Conservation (phyloP, 305 asterid genomes). For the Vinca major region DNA sequence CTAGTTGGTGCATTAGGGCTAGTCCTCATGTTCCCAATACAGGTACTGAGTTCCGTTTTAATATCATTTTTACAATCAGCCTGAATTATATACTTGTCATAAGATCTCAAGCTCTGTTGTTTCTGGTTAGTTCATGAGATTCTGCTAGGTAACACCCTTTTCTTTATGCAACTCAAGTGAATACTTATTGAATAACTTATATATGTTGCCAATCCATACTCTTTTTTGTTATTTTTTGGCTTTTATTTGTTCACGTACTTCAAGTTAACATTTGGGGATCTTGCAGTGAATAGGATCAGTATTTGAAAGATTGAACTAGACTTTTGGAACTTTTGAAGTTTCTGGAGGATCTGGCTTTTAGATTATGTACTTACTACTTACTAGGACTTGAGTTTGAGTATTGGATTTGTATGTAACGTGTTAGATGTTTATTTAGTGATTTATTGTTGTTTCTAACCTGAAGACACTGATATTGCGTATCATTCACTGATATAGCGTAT, state of each 20-base stretch:
- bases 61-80: neutral
- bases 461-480: too few relatives aligned
- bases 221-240: neutral
- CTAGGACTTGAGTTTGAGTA: neutral
- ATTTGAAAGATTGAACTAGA: neutral
- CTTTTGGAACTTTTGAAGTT: neutral
- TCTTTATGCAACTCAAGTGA: neutral
- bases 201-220: neutral
- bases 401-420: neutral
- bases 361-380: neutral
- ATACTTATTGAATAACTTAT: neutral
- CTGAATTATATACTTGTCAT: neutral
- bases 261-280: neutral
- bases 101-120: neutral
- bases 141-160: neutral
- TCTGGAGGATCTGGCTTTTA: neutral
- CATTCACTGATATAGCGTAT: too few relatives aligned
- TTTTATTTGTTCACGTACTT: neutral
- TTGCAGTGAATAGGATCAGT: neutral
- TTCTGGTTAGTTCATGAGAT: neutral
- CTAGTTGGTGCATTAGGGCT: slow-evolving; percentile 71
- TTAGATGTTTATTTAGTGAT: neutral
- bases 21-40: slow-evolving; percentile 78
- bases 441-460: too few relatives aligned
- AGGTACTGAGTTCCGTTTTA: slow-evolving; percentile 40